Evolutionary conservation across 805 yeast species (phyloP).

Genomic region (Tetrapisispora arboricola): DNA sequence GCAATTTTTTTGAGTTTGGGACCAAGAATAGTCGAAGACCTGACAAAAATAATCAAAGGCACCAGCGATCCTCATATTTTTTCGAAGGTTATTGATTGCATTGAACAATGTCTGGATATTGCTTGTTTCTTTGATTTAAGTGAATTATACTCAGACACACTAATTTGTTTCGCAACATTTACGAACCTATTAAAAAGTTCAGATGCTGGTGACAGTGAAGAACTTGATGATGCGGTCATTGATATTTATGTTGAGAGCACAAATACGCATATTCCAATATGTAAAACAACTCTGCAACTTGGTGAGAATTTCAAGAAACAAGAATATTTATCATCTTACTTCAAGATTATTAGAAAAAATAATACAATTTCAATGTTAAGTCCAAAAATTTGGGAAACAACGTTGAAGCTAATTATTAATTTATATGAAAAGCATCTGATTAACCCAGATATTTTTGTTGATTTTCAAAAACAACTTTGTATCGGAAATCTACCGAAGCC

Average conservation of each 20-base stretch:
- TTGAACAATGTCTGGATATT: slow-evolving; percentile 75
- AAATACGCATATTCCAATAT: slow-evolving; percentile 53
- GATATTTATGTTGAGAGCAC: slow-evolving; percentile 41
- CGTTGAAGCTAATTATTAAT: slow-evolving; percentile 49
- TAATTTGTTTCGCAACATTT: slow-evolving; percentile 46
- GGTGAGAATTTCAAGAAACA: slow-evolving; percentile 92
- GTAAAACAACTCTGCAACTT: slow-evolving; percentile 70
- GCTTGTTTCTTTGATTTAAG: slow-evolving; percentile 54
- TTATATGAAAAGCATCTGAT: slow-evolving; percentile 66
- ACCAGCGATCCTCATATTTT: slow-evolving; percentile 87
- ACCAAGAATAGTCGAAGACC: slow-evolving; percentile 54
- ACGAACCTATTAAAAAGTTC: slow-evolving; percentile 41
- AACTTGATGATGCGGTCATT: slow-evolving; percentile 29
- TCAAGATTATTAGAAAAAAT: slow-evolving; percentile 60
- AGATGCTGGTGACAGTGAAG: slow-evolving; percentile 15
- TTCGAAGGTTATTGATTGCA: slow-evolving; percentile 73
- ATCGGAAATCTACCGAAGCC: slow-evolving; percentile 50
- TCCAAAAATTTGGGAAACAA: slow-evolving; percentile 45
- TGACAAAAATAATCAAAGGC: slow-evolving; percentile 68
- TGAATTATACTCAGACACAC: slow-evolving; percentile 50
- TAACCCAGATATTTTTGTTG: slow-evolving; percentile 52
- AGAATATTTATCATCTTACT: slow-evolving; percentile 73
- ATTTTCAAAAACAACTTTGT: slow-evolving; percentile 48
- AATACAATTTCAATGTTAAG: slow-evolving; percentile 33
- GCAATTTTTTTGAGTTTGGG: slow-evolving; percentile 57